Conservation (phyloP, 2,329 filamentous ascomycete species). For the Beauveria sp. region DNA sequence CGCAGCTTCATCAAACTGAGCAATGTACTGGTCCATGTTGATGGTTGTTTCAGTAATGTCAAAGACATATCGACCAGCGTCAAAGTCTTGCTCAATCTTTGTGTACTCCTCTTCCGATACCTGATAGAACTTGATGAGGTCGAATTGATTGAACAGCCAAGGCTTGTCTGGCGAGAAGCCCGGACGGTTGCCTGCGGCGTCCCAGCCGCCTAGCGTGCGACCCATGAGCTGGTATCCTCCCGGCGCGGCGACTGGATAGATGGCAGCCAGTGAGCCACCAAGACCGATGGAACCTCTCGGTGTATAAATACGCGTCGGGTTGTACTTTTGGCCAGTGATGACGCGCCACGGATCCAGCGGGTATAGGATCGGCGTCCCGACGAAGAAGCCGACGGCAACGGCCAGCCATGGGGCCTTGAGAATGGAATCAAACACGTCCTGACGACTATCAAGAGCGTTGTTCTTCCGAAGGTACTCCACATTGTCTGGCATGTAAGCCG, state of each 20-base stretch:
- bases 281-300: slow-evolving; percentile 25
- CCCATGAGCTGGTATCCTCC: slow-evolving; percentile 29
- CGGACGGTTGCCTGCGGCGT: slow-evolving; percentile 22
- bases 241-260: slow-evolving; percentile 23
- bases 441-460: slow-evolving; percentile 26
- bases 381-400: slow-evolving; percentile 22
- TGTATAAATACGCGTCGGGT: slow-evolving; percentile 23
- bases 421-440: slow-evolving; percentile 25
- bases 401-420: slow-evolving; percentile 26
- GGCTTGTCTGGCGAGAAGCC: slow-evolving; percentile 20
- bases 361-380: slow-evolving; percentile 24
- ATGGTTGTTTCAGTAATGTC: slow-evolving; percentile 21
- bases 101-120: slow-evolving; percentile 24
- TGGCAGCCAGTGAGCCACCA: slow-evolving; percentile 23
- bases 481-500: slow-evolving; percentile 53
- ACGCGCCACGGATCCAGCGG: slow-evolving; percentile 6
- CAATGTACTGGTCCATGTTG: slow-evolving; percentile 22
- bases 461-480: slow-evolving; percentile 39
- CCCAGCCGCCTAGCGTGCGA: slow-evolving; percentile 23
- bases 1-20: slow-evolving; percentile 15
- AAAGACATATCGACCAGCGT: slow-evolving; percentile 22
- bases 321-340: slow-evolving; percentile 20
- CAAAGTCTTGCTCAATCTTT: slow-evolving; percentile 18
- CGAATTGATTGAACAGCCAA: slow-evolving; percentile 28
- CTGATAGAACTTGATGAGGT: slow-evolving; percentile 23